Evolutionary conservation across 331 rosid genomes (phyloP), one percentile per base, ranked within the genome.

Genomic region (Erythrophleum ivorense): DNA sequence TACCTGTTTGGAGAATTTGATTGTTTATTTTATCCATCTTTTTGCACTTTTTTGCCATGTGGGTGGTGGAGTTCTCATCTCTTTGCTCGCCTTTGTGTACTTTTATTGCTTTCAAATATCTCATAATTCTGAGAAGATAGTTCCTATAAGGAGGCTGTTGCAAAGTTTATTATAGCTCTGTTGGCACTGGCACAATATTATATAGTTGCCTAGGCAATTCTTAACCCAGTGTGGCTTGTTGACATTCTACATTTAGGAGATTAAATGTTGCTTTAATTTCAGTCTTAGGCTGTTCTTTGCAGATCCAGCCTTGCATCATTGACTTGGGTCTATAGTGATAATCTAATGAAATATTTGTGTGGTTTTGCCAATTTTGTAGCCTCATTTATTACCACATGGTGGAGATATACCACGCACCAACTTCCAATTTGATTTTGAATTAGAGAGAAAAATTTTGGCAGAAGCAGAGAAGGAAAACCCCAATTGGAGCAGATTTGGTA

Each of bases 401-500:
- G 97, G 94, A 57, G 97, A 94, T 73, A 84, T 88, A 81, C 92
- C 97, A 34, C 92, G 95, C 41, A 96, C 97, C 84, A 90, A 86
- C 89, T 92, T 96, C 82, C 97, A 91, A 52, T 92, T 91, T 69
- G 97, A 96, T 81, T 96, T 96, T 85, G 99, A 82, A 12, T 82
- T 92, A 33, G 99, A 96, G 92, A 92, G 86, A 76, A 94, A 91
- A 88, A 55, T 96, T 77, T 87, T 96, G 70, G 95, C 94, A 49
- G 99, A 96, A 92, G 91, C 90, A 29, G 94, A 84, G 71, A 94
- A 94, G 90, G 97, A 90, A 66, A 87, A 52, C 80, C 97, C 86
- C 13, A 88, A 92, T 78, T 96, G 97, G 98, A 82, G 84, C 84
- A 94, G 87, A 85, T 86, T 96, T 71, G 98, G 89, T 43, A 0